Evolutionary conservation across 352 stramenopile species (phyloP).

Genomic region (Phytophthora niederhauseri): DNA sequence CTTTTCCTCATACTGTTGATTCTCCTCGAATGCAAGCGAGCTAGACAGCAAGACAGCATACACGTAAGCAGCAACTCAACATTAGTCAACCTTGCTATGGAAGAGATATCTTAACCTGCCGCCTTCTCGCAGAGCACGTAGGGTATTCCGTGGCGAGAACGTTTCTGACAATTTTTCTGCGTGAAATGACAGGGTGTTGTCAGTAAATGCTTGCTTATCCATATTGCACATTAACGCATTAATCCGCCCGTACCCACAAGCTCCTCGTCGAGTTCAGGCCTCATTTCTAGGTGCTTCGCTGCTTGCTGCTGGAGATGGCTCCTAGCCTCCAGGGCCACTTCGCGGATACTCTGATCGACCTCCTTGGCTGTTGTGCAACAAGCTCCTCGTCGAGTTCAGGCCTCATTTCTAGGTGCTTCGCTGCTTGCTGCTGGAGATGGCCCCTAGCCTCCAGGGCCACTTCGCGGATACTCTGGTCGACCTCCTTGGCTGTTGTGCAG

Average conservation of each 20-base stretch:
- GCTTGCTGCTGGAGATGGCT: slow-evolving; percentile 63
- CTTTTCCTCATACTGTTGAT: slow-evolving; percentile 26
- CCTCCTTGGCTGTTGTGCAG: slow-evolving; percentile 42
- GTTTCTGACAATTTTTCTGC: slow-evolving; percentile 64
- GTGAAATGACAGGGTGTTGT: background rate
- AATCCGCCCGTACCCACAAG: slow-evolving; percentile 30
- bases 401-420: slow-evolving; percentile 41
- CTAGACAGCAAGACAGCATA: slow-evolving; percentile 12
- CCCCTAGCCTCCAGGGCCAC: slow-evolving; percentile 59
- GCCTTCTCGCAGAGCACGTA: slow-evolving; percentile 48
- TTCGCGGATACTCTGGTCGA: slow-evolving; percentile 72
- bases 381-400: slow-evolving; percentile 46
- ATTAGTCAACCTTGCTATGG: background rate
- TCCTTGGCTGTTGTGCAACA: slow-evolving; percentile 43
- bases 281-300: slow-evolving; percentile 40
- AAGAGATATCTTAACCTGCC: slow-evolving; percentile 39
- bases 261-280: slow-evolving; percentile 33
- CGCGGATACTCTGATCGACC: slow-evolving; percentile 65
- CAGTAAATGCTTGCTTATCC: background rate
- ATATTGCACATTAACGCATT: background rate
- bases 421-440: slow-evolving; percentile 59
- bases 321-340: slow-evolving; percentile 62
- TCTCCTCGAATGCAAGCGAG: slow-evolving; percentile 30
- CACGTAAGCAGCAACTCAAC: background rate
- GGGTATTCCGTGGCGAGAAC: slow-evolving; percentile 58